Percentiles rank a stretch among this genome's conserved stretches.
These are phyloP conservation scores for Claviceps citrina DNA, from an alignment of 2,329 filamentous ascomycete genomes.

Conservation along the genomic window DNA sequence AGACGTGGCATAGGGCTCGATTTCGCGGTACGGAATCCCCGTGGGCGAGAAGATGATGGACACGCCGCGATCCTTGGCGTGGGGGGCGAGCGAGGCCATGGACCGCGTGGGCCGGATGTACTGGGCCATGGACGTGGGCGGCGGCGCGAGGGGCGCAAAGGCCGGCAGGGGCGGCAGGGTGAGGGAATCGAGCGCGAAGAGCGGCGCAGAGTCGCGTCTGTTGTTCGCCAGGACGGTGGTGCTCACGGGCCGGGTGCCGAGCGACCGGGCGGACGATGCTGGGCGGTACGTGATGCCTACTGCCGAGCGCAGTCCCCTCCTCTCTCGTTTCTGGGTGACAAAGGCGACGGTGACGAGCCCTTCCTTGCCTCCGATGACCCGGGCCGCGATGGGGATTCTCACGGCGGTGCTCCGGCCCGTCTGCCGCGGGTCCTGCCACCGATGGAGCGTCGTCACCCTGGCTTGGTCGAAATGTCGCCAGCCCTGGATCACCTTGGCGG, in stretches of 20 bases:
- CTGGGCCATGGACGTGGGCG: constrained; percentile 20
- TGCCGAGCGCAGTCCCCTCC: constrained; percentile 47
- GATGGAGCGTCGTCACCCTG: constrained; percentile 28
- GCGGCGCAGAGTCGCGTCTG: constrained; percentile 3
- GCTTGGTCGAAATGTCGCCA: constrained; percentile 53
- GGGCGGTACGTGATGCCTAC: constrained; percentile 59
- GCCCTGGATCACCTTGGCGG: constrained; percentile 47
- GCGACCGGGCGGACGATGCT: constrained; percentile 21
- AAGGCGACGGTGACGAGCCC: constrained; percentile 60
- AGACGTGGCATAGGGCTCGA: constrained; percentile 39
- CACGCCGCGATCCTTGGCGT: constrained; percentile 29
- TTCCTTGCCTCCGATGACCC: constrained; percentile 33
- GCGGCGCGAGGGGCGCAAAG: constrained; percentile 20
- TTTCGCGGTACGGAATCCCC: constrained; percentile 37
- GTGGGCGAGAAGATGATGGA: constrained; percentile 52
- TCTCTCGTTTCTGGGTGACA: constrained; percentile 44
- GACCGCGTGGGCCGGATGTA: constrained; percentile 23
- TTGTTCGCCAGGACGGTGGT: constrained; percentile 8
- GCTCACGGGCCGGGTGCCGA: constrained; percentile 8
- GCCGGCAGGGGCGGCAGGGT: constrained; percentile 6
- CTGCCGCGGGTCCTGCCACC: constrained; percentile 28
- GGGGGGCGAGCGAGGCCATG: constrained; percentile 18
- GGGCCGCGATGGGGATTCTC: constrained; percentile 37
- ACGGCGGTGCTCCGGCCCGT: constrained; percentile 20
- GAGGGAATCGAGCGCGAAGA: constrained; percentile 1